Conservation (phyloP, 2,329 filamentous ascomycete species). For the Xylariomycetidae sp. region DNA sequence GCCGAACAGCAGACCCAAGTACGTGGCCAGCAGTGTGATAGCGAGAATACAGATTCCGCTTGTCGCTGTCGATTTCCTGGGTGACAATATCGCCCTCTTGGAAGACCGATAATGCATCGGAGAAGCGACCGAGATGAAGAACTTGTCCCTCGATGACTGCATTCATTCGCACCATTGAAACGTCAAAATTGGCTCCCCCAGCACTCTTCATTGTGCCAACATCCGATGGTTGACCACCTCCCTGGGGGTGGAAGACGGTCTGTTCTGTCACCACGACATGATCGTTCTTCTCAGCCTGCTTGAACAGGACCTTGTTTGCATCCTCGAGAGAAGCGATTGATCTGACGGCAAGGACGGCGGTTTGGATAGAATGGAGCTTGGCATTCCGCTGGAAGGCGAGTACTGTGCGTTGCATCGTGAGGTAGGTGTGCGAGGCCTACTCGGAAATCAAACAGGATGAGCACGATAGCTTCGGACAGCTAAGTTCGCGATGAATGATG, state of each 20-base stretch:
- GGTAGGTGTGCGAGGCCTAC: too few species aligned
- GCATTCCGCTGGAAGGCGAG: constrained; percentile 33
- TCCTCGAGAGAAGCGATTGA: constrained; percentile 45
- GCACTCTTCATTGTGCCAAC: constrained; percentile 47
- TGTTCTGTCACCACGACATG: constrained; percentile 54
- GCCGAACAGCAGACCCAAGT: constrained; percentile 60
- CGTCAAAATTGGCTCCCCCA: constrained; percentile 36
- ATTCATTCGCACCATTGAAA: constrained; percentile 52
- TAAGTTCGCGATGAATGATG: too few species aligned
- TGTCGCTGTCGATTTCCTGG: constrained; percentile 55
- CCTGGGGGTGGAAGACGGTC: constrained; percentile 73
- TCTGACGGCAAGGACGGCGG: constrained; percentile 34
- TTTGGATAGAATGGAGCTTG: constrained; percentile 24
- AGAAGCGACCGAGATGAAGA: constrained; percentile 59
- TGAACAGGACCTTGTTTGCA: constrained; percentile 51
- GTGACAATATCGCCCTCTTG: constrained; percentile 36
- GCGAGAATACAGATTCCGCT: constrained; percentile 58
- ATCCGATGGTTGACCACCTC: constrained; percentile 68
- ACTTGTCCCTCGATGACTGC: constrained; percentile 46
- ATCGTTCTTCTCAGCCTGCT: constrained; percentile 43
- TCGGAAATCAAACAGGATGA: too few species aligned
- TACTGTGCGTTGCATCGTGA: constrained; percentile 31
- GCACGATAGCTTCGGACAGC: too few species aligned
- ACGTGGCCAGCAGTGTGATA: constrained; percentile 71
- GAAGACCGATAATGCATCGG: constrained; percentile 27